Conservation (phyloP, 2,329 filamentous ascomycete genomes). For the Claviceps fusiformis region DNA sequence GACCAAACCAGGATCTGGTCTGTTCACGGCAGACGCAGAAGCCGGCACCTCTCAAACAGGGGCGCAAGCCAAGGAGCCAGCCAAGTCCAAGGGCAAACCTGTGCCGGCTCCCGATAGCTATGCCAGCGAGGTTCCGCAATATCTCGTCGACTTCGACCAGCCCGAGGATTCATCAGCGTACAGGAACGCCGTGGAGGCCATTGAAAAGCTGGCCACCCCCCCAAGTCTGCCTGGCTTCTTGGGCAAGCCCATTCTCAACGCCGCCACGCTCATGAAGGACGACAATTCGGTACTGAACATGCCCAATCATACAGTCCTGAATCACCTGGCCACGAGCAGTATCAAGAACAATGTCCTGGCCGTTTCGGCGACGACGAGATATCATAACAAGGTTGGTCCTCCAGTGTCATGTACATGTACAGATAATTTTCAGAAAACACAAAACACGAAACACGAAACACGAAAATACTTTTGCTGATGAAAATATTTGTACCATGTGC, state of each 20-base stretch:
- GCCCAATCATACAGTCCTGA: conserved; percentile 93
- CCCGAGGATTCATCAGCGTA: conserved; percentile 65
- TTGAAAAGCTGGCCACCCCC: conserved; percentile 68
- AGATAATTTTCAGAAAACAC: neutral
- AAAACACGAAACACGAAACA: neutral
- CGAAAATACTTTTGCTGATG: neutral
- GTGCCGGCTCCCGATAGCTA: conserved; percentile 48
- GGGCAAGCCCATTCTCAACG: conserved; percentile 88
- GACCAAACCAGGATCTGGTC: conserved; percentile 12
- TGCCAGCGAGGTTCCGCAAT: conserved; percentile 63
- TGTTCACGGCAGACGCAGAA: conserved; percentile 7
- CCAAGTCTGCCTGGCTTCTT: conserved; percentile 82
- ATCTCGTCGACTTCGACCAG: conserved; percentile 75
- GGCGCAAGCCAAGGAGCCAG: conserved; percentile 25
- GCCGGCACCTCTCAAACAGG: conserved; percentile 2
- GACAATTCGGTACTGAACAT: conserved; percentile 95
- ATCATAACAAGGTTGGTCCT: conserved; percentile 70
- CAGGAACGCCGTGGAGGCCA: conserved; percentile 58
- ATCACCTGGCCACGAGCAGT: conserved; percentile 92
- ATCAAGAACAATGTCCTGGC: conserved; percentile 95
- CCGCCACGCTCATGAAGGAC: conserved; percentile 83
- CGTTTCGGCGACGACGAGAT: conserved; percentile 92
- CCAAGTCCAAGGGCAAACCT: conserved; percentile 38
- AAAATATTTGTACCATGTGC: neutral
- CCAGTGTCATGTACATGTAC: too few relatives aligned